These are phyloP conservation scores for Chalciporus piperatus DNA, from an alignment of 768 basidiomycete species.

Conservation along the genomic window DNA sequence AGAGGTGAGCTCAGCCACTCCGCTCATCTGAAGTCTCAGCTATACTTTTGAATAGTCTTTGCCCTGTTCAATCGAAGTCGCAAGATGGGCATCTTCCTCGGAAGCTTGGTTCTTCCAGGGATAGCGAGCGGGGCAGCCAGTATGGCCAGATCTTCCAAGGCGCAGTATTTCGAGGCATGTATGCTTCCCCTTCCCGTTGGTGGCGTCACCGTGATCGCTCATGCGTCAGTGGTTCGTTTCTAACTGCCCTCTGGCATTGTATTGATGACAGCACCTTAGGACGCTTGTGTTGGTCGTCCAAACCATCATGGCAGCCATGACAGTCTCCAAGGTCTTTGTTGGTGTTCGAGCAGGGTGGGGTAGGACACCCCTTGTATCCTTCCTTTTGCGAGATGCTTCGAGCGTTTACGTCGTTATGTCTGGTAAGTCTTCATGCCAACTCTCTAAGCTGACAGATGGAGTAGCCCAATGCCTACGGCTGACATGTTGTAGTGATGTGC, in stretches of 20 bases:
- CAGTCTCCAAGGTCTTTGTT: constrained; percentile 33
- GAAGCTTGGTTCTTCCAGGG: not conserved
- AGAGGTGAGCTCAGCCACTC: constrained; percentile 13
- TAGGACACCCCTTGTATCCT: constrained; percentile 36
- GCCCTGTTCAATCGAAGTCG: constrained; percentile 33
- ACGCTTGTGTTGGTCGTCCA: constrained; percentile 31
- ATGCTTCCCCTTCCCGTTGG: constrained; percentile 18
- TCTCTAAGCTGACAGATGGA: not conserved
- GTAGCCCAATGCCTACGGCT: not conserved
- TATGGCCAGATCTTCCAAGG: constrained; percentile 20
- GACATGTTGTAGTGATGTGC: not conserved
- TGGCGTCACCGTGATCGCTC: not conserved
- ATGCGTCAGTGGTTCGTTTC: constrained; percentile 16
- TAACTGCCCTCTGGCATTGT: no score
- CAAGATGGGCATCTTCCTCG: constrained; percentile 18
- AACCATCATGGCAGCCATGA: constrained; percentile 36
- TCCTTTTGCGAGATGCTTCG: constrained; percentile 46
- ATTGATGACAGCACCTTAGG: no score
- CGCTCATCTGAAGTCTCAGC: not conserved
- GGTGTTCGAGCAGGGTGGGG: constrained; percentile 40
- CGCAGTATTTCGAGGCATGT: constrained; percentile 11
- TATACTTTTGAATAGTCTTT: constrained; percentile 1
- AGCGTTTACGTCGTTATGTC: constrained; percentile 44
- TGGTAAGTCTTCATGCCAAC: constrained; percentile 21
- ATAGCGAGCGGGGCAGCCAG: constrained; percentile 18